Percentiles rank a stretch among this genome's conserved stretches.
phyloP scores from a whole-genome alignment of 2,329 filamentous ascomycete genomes.

The Nemania sp. region DNA sequence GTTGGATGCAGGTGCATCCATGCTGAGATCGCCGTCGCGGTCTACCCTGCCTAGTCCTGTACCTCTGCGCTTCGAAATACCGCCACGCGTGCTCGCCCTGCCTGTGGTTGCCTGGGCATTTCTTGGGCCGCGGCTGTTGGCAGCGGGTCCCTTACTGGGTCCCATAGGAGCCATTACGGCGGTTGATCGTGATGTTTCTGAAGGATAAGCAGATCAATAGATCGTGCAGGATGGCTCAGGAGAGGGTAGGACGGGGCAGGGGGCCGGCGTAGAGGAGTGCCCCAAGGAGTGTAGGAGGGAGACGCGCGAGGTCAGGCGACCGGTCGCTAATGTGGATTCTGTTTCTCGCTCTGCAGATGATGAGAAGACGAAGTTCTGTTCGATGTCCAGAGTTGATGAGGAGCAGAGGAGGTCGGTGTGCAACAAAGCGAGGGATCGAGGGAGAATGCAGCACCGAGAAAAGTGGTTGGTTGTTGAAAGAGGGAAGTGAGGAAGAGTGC shows the following conservation, averaged over 20 bases:
- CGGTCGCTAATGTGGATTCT: constrained; percentile 13
- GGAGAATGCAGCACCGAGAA: constrained; percentile 2
- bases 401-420: constrained; percentile 5
- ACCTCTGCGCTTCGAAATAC: constrained; percentile 56
- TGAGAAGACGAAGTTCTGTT: constrained; percentile 1
- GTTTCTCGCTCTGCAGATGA: constrained; percentile 13
- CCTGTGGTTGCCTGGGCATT: constrained; percentile 26
- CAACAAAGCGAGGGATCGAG: not conserved
- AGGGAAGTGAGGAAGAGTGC: constrained; percentile 7
- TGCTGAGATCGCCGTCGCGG: constrained; percentile 64
- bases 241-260: too few species aligned
- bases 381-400: constrained; percentile 9
- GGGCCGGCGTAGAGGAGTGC: too few species aligned
- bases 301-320: constrained; percentile 18
- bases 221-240: constrained; percentile 6
- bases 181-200: not conserved
- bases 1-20: constrained; percentile 51
- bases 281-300: not conserved
- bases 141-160: constrained; percentile 29
- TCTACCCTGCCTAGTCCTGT: constrained; percentile 48
- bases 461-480: constrained; percentile 13
- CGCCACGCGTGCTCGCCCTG: constrained; percentile 46
- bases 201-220: not conserved
- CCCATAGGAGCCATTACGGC: constrained; percentile 35
- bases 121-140: constrained; percentile 27